Percentiles rank a stretch among this genome's conserved stretches.
Conservation (phyloP, 73 alveolate genomes). For the Paramecium tetraurelia region DNA sequence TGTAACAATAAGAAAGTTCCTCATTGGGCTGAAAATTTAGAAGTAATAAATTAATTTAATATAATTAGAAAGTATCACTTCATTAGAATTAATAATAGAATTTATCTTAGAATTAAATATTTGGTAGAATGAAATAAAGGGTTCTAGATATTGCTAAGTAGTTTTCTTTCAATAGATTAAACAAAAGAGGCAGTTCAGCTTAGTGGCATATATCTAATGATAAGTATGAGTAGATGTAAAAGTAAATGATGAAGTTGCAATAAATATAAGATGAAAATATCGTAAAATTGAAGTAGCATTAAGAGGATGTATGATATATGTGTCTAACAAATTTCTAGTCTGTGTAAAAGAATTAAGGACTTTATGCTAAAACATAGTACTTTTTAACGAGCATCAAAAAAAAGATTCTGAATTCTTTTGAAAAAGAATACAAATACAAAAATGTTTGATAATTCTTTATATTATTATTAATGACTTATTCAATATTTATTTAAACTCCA, state of each 20-base stretch:
- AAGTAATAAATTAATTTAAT: background rate
- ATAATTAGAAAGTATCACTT: background rate
- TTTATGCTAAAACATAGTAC: background rate
- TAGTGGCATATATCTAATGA: background rate
- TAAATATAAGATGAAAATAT: background rate
- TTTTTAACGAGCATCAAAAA: background rate
- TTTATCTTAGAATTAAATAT: background rate
- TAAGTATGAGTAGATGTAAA: background rate
- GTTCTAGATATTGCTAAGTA: background rate
- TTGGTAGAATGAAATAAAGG: background rate
- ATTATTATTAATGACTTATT: background rate
- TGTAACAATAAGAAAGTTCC: constrained; percentile 19
- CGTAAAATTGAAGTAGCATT: background rate
- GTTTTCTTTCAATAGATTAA: background rate
- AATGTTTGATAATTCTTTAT: background rate
- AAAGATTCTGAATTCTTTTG: background rate
- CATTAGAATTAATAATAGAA: background rate
- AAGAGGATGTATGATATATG: background rate
- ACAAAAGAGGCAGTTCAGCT: constrained; percentile 17
- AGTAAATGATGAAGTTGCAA: background rate
- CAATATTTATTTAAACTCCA: background rate
- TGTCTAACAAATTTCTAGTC: background rate
- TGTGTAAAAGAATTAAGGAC: background rate
- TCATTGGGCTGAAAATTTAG: constrained; percentile 41
- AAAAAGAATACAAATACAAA: background rate